Base-by-base conservation (phyloP, 768 basidiomycete genomes). In the Mycena venus region DNA sequence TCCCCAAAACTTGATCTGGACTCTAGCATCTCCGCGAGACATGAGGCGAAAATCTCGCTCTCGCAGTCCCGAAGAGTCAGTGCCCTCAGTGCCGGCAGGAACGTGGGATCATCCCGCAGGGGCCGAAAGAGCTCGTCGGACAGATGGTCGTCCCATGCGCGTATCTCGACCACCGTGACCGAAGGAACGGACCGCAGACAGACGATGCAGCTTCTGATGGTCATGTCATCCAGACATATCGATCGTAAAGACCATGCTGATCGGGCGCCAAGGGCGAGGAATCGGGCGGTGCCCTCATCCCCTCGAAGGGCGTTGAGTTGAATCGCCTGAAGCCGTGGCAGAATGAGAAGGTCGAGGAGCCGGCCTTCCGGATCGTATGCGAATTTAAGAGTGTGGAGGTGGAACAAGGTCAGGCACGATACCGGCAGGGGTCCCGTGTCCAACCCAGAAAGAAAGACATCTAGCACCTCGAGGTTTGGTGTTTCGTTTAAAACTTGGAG, bases 331-430 rank as follows among this genome's bases (percentile, higher is more conserved):
- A 73, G 53, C 2, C 40, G 40, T 6, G 72, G 72, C 3, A 73
- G 66, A 23, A 38, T 40, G 21, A 73, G 72, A 17, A 29, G 21
- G 6, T 42, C 32, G n/a, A 73, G 66, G 21, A 68, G 53, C 19
- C n/a, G 4, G 55, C 51, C 66, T 21, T 63, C 42, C 0, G 4
- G 34, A 12, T 40, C 60, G 11, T 58, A 29, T 1, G 11, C 1
- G 51, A 63, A 58, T 3, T 25, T 32, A 12, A 73, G 61, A 17
- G 67, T 56, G 21, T 55, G 67, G 17, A 73, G 72, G 42, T 29
- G 60, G 29, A 40, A 7, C 15, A 73, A 53, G 5, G 51, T 19
- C 11, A 68, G 38, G 14, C 15, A 49, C 3, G 14, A 3, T 21
- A 6, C 14, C 15, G 21, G 14, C 15, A 6, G 36, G 3, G 38